Evolutionary conservation across 2,329 filamentous ascomycete species (phyloP), one percentile per base, ranked within the genome.

Genomic region (Aspergillus neoniger): DNA sequence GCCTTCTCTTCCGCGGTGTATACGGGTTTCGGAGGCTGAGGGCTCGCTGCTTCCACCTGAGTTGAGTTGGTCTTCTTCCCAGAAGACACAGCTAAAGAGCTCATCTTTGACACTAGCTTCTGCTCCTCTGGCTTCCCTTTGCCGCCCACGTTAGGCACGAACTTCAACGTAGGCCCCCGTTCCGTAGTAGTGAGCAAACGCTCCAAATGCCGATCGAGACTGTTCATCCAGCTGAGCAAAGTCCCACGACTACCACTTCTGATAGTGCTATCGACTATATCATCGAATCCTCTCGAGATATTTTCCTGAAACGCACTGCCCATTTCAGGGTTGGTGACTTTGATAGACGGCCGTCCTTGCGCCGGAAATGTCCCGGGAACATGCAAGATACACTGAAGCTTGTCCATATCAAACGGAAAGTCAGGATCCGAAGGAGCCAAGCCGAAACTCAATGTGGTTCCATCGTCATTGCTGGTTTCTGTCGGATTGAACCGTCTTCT

Each of bases 391-490:
- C 90, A 93, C 43, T 90, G 82, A 32, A 95, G 79, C 38, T 83
- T 80, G 25, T 86, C 83, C 70, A 94, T 80, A 63, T 92, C 89
- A 74, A 91, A 94, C 0, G 91, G 89, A 69, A 95, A 94, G 70
- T 95, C 91, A 0, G 91, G 91, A 71, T 95, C 91, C 5, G 91
- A 92, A 5, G 91, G 91, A 12, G 77, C 78, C 63, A 95, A 77
- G 55, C 81, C 85, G 74, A 94, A 91, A 9, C 80, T 76, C 41
- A 93, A 75, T 15, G 84, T 81, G 0, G 85, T 86, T 3, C 80
- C 81, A 52, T 84, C 82, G 61, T 83, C 69, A 62, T 76, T 73
- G 32, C 75, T 71, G 48, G 72, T 73, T 64, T 85, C 81, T 51
- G 76, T 73, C 12, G 84, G 83, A 57, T 76, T 76, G 74, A 86